Percentiles rank a stretch among this genome's conserved stretches.
These are phyloP conservation scores for Daldinia vernicosa DNA, from an alignment of 495 filamentous ascomycete genomes.

Conservation along the genomic window DNA sequence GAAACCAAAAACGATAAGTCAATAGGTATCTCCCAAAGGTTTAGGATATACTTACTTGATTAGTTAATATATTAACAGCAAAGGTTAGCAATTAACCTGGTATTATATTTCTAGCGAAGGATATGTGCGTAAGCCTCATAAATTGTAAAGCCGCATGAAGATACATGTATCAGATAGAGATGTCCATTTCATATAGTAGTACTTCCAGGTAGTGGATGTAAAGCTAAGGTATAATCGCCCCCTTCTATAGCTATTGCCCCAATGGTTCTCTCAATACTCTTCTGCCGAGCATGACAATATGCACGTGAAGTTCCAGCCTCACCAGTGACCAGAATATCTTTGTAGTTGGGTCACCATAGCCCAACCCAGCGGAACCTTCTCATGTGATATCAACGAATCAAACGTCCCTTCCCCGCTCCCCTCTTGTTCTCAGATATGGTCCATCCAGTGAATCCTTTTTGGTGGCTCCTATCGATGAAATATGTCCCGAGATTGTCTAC, in stretches of 20 bases:
- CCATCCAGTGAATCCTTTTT: constrained; percentile 22
- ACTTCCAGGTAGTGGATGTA: constrained; percentile 2
- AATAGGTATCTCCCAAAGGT: too few relatives aligned
- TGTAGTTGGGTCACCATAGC: constrained; percentile 28
- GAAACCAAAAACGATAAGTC: too few relatives aligned
- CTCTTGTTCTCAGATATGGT: constrained; percentile 26
- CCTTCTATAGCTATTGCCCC: neutral
- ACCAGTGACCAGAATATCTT: constrained; percentile 11
- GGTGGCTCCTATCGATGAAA: constrained; percentile 30
- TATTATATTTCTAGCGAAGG: neutral
- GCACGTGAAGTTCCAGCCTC: constrained; percentile 27
- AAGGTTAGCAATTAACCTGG: neutral
- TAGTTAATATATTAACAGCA: neutral
- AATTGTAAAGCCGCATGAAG: neutral
- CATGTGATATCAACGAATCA: constrained; percentile 32
- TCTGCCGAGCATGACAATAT: constrained; percentile 18
- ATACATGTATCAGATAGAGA: neutral
- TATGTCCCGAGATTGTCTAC: constrained; percentile 31
- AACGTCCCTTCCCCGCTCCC: constrained; percentile 21
- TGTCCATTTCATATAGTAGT: neutral
- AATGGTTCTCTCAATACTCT: constrained; percentile 9
- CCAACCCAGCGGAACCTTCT: constrained; percentile 37
- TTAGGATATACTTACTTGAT: neutral
- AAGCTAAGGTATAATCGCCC: constrained; percentile 1
- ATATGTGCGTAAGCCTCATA: neutral